phyloP scores from a whole-genome alignment of 768 basidiomycete species.

The Neoboletus brunneissimus region DNA sequence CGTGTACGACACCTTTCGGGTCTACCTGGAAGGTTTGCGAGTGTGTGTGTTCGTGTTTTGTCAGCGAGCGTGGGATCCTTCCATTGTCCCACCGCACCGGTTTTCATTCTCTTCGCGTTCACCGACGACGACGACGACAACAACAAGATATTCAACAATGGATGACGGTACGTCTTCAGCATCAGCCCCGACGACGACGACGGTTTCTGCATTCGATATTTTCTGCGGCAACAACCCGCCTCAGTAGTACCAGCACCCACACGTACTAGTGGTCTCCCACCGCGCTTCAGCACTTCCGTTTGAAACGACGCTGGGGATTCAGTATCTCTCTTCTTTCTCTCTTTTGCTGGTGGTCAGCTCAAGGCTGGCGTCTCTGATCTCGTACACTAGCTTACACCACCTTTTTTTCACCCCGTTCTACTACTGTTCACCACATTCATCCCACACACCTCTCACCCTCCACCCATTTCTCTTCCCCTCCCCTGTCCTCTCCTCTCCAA shows the following conservation, averaged over 20 bases:
- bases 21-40: constrained; percentile 3
- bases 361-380: constrained; percentile 33
- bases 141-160: constrained; percentile 40
- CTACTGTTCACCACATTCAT: constrained; percentile 9
- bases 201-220: constrained; percentile 45
- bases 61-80: not conserved
- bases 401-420: constrained; percentile 10
- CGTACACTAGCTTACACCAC: constrained; percentile 7
- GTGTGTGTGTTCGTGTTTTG: constrained; percentile 26
- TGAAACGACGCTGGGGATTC: constrained; percentile 29
- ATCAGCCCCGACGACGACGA: constrained; percentile 66
- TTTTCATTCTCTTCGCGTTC: constrained; percentile 1
- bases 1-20: not conserved
- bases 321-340: constrained; percentile 11
- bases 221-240: constrained; percentile 38
- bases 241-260: constrained; percentile 31
- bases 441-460: constrained; percentile 12
- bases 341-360: constrained; percentile 30
- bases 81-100: not conserved
- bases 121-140: constrained; percentile 13
- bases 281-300: constrained; percentile 31
- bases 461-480: constrained; percentile 20
- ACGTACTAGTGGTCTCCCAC: constrained; percentile 29
- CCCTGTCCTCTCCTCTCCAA: constrained; percentile 19
- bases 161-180: constrained; percentile 82